phyloP scores from a whole-genome alignment of 2,329 filamentous ascomycete genomes.

The Fusarium pilosicola region DNA sequence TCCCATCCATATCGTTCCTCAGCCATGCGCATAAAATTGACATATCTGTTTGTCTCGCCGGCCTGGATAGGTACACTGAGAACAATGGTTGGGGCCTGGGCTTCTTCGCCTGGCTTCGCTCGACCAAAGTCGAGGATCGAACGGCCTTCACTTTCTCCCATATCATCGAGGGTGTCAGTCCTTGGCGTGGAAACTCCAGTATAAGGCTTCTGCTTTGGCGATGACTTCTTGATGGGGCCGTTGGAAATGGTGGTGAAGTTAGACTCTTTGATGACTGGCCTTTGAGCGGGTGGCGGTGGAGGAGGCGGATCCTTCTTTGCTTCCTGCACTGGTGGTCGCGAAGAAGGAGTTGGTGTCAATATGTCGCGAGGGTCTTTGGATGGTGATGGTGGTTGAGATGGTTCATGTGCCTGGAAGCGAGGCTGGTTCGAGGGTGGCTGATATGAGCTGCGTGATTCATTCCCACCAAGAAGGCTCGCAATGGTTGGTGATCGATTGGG shows the following conservation, averaged over 20 bases:
- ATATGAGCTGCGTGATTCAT: slow-evolving; percentile 41
- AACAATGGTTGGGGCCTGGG: slow-evolving; percentile 78
- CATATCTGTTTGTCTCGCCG: slow-evolving; percentile 85
- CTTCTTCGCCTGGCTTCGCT: slow-evolving; percentile 67
- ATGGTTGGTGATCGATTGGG: slow-evolving; percentile 79
- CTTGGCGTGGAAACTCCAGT: slow-evolving; percentile 59
- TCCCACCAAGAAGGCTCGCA: slow-evolving; percentile 77
- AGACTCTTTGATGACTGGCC: slow-evolving; percentile 51
- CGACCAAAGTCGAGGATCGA: slow-evolving; percentile 72
- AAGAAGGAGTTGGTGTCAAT: slow-evolving; percentile 50
- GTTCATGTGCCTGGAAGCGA: slow-evolving; percentile 49
- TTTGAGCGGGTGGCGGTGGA: slow-evolving; percentile 46
- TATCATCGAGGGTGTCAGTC: slow-evolving; percentile 60
- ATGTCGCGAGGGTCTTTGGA: slow-evolving; percentile 49
- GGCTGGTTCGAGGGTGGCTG: slow-evolving; percentile 44
- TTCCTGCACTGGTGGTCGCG: slow-evolving; percentile 48
- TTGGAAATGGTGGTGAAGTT: slow-evolving; percentile 55
- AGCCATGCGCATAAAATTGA: slow-evolving; percentile 95
- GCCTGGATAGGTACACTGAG: slow-evolving; percentile 79
- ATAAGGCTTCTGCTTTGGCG: slow-evolving; percentile 59
- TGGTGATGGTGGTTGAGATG: slow-evolving; percentile 57
- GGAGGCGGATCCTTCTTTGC: slow-evolving; percentile 53
- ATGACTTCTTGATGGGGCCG: slow-evolving; percentile 57
- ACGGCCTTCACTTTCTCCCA: slow-evolving; percentile 57
- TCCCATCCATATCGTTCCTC: slow-evolving; percentile 96